Evolutionary conservation across 1,139 yeast species (phyloP), one percentile per base, ranked within the genome.

Genomic region (Kurtzmaniella quercitrusa): DNA sequence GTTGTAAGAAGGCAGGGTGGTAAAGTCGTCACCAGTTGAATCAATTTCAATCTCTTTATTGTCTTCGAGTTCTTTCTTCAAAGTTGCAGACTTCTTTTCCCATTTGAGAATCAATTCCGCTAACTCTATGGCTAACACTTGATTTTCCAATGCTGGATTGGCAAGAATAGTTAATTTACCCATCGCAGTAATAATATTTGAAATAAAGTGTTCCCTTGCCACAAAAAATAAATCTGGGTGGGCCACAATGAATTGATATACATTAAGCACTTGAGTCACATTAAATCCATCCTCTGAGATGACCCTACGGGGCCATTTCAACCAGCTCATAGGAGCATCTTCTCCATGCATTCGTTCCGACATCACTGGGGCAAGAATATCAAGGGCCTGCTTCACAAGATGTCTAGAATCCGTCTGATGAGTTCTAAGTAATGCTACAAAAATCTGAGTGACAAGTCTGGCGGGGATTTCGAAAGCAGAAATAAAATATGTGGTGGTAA

Each of bases 231-330:
- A 66, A 47, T 85, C 93, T 0, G 95, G 81, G 53, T 93, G 96
- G 43, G 85, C 85, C 31, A 88, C 89, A 63, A 94, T 81, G 57
- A 91, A 90, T 56, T 90, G 96, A 54, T 89, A 93, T 18, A 94
- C 88, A 56, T 88, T 91, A 50, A 89, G 78, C 9, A 86, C 95
- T 48, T 91, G 95, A 11, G 85, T 82, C 7, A 85, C 85, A 56
- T 82, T 82, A 57, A 83, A 85, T 0, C 94, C 93, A 58, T 91
- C 96, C 57, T 94, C 98, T 2, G 94, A 83, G 23, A 94, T 72
- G 2, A 91, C 95, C 45, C 97, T 75, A 50, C 97, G 81, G 1
- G 97, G 96, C 94, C 96, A 90, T 54, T 88, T 91, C 46, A 94
- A 79, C 98, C 98, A 94, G 41, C 84, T 77, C 44, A 68, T 68